phyloP scores from a whole-genome alignment of 495 filamentous ascomycete genomes.

The Saxophila tyrrhenica region DNA sequence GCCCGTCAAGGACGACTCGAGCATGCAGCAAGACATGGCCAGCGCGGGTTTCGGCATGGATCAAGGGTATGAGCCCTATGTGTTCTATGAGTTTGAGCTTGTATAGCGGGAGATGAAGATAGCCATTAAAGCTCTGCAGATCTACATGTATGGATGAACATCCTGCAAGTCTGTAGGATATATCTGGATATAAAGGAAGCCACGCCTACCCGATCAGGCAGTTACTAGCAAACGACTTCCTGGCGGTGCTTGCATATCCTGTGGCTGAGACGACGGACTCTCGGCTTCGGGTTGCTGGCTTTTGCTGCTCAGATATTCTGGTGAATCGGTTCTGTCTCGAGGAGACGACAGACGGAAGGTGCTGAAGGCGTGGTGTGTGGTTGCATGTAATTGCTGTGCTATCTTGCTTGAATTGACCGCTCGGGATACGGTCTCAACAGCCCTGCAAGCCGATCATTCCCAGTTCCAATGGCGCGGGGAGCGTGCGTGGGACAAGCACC shows the following conservation, averaged over 20 bases:
- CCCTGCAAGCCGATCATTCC: neutral
- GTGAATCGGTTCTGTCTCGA: no score
- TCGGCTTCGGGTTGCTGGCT: neutral
- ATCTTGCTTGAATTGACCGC: no score
- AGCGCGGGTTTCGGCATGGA: conserved; percentile 50
- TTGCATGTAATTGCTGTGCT: no score
- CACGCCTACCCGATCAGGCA: neutral
- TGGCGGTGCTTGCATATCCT: no score
- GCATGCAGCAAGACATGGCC: conserved; percentile 66
- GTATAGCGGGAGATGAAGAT: conserved; percentile 16
- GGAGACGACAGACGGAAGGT: no score
- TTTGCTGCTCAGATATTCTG: neutral
- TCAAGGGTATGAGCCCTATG: conserved; percentile 86
- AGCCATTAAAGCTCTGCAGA: no score
- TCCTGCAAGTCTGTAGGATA: neutral
- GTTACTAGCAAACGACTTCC: neutral
- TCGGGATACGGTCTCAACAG: no score
- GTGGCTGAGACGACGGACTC: neutral
- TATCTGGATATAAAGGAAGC: no score
- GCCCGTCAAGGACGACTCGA: conserved; percentile 73
- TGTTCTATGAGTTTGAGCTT: conserved; percentile 92
- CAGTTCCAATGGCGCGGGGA: no score
- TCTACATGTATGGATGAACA: no score
- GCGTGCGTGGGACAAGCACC: no score
- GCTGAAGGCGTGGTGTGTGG: neutral